Evolutionary conservation across 208 protist genomes (phyloP), one percentile per base, ranked within the genome.

Genomic region (Entamoeba moshkovskii): DNA sequence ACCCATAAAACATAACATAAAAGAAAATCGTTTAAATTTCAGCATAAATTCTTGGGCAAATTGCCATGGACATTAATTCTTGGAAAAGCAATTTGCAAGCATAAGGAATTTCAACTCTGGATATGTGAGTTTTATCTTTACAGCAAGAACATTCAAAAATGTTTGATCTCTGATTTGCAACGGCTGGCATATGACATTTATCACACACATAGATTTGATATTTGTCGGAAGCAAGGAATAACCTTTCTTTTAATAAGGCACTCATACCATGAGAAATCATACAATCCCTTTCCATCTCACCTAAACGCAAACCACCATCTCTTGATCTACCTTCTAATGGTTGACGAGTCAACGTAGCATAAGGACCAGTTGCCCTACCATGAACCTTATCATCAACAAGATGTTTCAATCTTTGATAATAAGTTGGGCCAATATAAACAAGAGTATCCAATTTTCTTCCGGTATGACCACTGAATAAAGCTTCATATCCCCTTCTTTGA

Each of bases 311-410:
- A 29, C 99, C 99, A 95, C 99, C 99, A 52, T 99, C 98, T 49
- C 98, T 96, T 18, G 98, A 96, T 66, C 99, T 96, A 73, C 98
- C 97, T 95, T 99, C 99, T 0, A 98, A 99, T 8, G 99, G 99
- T 96, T 99, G 99, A 33, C 99, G 95, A 11, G 99, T 99, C 1
- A 99, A 95, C 46, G 98, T 97, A 1, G 97, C 97, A 0, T 97
- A 96, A 33, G 98, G 98, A 13, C 98, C 98, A 6, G 96, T 97
- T 3, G 98, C 96, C 48, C 99, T 96, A 0, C 98, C 98, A 95
- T 99, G 99, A 97, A 99, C 99, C 96, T 99, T 99, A 96, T 99
- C 99, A 33, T 99, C 97, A 2, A 99, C 99, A 99, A 99, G 99
- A 96, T 99, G 99, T 96, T 99, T 99, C 2, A 99, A 97, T 93